phyloP scores from a whole-genome alignment of 805 yeast genomes.

The Candida suzukii region DNA sequence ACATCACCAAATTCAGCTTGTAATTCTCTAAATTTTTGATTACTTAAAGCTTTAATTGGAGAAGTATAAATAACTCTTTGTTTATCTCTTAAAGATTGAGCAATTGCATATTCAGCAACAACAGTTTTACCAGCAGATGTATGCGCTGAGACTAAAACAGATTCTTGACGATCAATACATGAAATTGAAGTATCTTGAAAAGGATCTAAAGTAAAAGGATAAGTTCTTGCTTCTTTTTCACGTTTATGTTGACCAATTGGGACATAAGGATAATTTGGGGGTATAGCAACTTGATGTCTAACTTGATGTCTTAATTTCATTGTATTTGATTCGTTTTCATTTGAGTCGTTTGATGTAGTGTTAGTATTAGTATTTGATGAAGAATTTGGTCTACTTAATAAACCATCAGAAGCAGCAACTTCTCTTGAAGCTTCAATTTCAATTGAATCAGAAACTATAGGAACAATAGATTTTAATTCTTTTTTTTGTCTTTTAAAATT shows the following conservation, averaged over 20 bases:
- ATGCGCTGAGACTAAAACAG: slow-evolving; percentile 95
- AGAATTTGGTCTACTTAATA: slow-evolving; percentile 26
- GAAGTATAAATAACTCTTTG: slow-evolving; percentile 94
- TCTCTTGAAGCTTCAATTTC: slow-evolving; percentile 88
- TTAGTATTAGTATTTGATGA: background rate
- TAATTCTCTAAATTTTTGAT: slow-evolving; percentile 89
- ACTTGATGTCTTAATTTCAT: slow-evolving; percentile 83
- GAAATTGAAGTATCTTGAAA: slow-evolving; percentile 96
- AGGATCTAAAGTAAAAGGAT: slow-evolving; percentile 92
- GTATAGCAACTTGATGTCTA: slow-evolving; percentile 95
- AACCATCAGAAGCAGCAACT: slow-evolving; percentile 75
- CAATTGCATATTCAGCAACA: slow-evolving; percentile 95
- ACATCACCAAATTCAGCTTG: slow-evolving; percentile 93
- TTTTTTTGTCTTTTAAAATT: slow-evolving; percentile 29
- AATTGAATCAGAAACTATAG: slow-evolving; percentile 79
- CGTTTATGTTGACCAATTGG: slow-evolving; percentile 89
- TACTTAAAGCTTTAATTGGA: slow-evolving; percentile 90
- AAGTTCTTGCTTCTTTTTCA: slow-evolving; percentile 71
- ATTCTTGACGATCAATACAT: slow-evolving; percentile 90
- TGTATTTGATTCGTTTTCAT: slow-evolving; percentile 24
- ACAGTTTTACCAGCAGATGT: slow-evolving; percentile 98
- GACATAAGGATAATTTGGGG: slow-evolving; percentile 80
- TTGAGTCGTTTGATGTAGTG: slow-evolving; percentile 2
- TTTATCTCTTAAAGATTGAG: slow-evolving; percentile 84
- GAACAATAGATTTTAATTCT: slow-evolving; percentile 31